These are phyloP conservation scores for Pneumocystis oryctolagi DNA, from an alignment of 1,139 yeast species.

Conservation along the genomic window DNA sequence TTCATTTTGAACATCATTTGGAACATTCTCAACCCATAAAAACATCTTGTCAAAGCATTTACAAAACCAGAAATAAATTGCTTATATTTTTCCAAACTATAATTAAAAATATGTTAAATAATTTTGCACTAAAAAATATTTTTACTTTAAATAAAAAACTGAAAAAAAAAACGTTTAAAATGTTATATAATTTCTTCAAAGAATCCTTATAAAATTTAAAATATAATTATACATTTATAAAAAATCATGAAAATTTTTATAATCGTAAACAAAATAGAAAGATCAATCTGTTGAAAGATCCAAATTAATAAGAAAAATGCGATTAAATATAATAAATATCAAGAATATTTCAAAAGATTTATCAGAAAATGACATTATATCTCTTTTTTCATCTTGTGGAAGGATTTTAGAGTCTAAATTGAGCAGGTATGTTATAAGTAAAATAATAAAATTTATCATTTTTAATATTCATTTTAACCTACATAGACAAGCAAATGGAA, in stretches of 20 bases:
- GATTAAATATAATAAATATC: neutral
- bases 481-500: neutral
- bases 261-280: neutral
- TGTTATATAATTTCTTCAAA: no score
- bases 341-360: neutral
- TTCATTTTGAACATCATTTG: neutral
- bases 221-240: no score
- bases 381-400: neutral
- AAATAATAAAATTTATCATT: neutral
- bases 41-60: neutral
- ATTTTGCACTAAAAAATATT: no score
- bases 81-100: no score
- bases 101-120: no score
- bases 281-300: neutral
- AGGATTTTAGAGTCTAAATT: neutral
- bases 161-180: no score
- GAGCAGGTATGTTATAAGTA: neutral
- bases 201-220: no score
- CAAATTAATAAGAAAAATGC: neutral
- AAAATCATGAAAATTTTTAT: no score
- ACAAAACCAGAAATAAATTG: neutral
- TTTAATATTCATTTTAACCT: neutral
- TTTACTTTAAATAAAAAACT: neutral
- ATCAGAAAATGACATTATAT: neutral
- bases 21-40: neutral